A percentile compares a stretch with the other conserved stretches of the same genome.
These are phyloP conservation scores for Eucalyptus victrix DNA, from an alignment of 345 rosid genomes.

Conservation along the genomic window DNA sequence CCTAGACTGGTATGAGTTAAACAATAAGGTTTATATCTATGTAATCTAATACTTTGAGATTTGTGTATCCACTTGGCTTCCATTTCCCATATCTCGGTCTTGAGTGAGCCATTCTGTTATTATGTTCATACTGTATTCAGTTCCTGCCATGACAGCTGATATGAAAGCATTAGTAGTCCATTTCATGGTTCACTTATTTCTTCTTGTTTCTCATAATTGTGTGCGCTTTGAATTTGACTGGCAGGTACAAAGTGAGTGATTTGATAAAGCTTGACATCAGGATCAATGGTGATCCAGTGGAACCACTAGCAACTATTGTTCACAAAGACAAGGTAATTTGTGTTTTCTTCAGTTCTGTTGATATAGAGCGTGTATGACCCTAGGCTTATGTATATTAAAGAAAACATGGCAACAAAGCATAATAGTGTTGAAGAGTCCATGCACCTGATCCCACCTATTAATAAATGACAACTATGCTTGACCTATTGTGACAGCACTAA, in stretches of 20 bases:
- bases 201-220: not conserved
- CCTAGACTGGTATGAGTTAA: not conserved
- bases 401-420: not conserved
- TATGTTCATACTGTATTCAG: not conserved
- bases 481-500: not conserved
- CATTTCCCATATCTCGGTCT: not conserved
- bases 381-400: not conserved
- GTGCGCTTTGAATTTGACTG: not conserved
- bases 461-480: not conserved
- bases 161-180: not conserved
- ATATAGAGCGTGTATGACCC: not conserved
- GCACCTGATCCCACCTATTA: not conserved
- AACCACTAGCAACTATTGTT: conserved; percentile 88
- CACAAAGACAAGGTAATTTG: conserved; percentile 77
- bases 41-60: not conserved
- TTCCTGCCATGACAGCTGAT: not conserved
- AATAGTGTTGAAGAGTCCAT: not conserved
- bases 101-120: not conserved
- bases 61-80: not conserved
- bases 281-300: conserved; percentile 80
- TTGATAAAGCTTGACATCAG: conserved; percentile 81
- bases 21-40: not conserved
- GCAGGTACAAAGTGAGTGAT: conserved; percentile 78
- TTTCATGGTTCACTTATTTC: not conserved
- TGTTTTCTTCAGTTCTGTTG: not conserved